Conservation (phyloP, 2,329 filamentous ascomycete genomes). For the Diplodia intermedia region DNA sequence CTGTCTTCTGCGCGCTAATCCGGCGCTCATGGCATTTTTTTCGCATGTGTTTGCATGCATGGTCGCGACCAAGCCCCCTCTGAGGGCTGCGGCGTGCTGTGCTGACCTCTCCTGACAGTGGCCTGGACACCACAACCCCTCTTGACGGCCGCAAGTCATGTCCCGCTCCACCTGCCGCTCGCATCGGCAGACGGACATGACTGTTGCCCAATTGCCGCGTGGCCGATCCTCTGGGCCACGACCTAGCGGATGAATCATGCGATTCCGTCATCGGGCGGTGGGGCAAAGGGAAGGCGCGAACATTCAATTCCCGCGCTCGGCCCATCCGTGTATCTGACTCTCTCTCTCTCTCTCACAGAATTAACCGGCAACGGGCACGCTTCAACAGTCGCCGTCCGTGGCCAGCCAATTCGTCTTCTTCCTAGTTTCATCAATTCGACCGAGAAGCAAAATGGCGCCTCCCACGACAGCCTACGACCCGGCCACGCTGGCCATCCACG, state of each 20-base stretch:
- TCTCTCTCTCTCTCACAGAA: neutral
- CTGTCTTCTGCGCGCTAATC: neutral
- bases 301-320: neutral
- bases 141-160: slow-evolving; percentile 17
- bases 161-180: slow-evolving; percentile 5
- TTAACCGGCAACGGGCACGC: neutral
- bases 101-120: slow-evolving; percentile 14
- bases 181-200: slow-evolving; percentile 8
- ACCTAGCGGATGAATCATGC: slow-evolving; percentile 8
- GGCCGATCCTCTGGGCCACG: neutral
- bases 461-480: slow-evolving; percentile 55
- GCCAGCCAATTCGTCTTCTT: neutral
- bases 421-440: neutral
- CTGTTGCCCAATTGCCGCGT: slow-evolving; percentile 12
- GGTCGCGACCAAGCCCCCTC: neutral
- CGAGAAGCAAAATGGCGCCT: slow-evolving; percentile 12
- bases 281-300: neutral
- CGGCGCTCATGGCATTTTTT: neutral
- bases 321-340: neutral
- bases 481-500: slow-evolving; percentile 78
- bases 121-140: neutral
- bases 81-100: neutral
- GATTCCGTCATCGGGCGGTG: slow-evolving; percentile 20
- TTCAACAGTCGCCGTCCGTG: neutral
- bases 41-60: neutral